Percentiles rank a stretch among this genome's conserved stretches.
Evolutionary conservation across 2,329 filamentous ascomycete genomes (phyloP).

Genomic region (Coleophoma cylindrospora): DNA sequence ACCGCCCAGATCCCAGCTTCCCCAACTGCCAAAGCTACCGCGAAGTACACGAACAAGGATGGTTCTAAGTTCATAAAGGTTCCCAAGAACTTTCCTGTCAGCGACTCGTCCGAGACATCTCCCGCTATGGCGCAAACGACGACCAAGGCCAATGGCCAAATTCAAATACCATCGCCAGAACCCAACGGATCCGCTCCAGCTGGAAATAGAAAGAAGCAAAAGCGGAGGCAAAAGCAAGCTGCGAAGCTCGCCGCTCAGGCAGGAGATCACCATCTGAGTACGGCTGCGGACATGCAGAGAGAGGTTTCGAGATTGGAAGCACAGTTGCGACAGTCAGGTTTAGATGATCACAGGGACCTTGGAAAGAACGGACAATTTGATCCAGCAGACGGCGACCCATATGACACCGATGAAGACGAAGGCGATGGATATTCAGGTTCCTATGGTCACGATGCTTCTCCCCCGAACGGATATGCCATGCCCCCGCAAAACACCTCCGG

Average conservation of each 20-base stretch:
- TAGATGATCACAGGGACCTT: conserved; percentile 18
- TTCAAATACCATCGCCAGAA: conserved; percentile 18
- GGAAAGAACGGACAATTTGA: conserved; percentile 32
- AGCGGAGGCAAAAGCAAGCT: conserved; percentile 73
- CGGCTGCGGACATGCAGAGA: conserved; percentile 7
- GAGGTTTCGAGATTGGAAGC: conserved; percentile 22
- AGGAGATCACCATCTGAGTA: conserved; percentile 6
- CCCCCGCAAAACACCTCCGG: conserved; percentile 15
- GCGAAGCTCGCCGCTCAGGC: conserved; percentile 26
- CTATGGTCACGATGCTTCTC: conserved; percentile 24
- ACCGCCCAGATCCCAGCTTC: conserved; percentile 44
- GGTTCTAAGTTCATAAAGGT: conserved; percentile 65
- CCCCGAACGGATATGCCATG: conserved; percentile 23
- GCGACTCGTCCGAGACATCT: conserved; percentile 49
- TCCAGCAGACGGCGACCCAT: conserved; percentile 45
- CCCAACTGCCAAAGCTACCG: conserved; percentile 44
- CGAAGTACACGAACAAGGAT: conserved; percentile 64
- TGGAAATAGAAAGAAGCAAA: conserved; percentile 93
- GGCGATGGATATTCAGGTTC: conserved; percentile 26
- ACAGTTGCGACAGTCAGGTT: conserved; percentile 20
- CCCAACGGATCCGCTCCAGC: conserved; percentile 33
- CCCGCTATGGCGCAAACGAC: conserved; percentile 32
- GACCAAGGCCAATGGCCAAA: conserved; percentile 24
- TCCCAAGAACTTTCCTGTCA: conserved; percentile 44
- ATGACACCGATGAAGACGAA: conserved; percentile 50